A percentile compares a stretch with the other conserved stretches of the same genome.
Evolutionary conservation across 139 green algal genomes (phyloP).

Genomic region (Nannochloris sp.): DNA sequence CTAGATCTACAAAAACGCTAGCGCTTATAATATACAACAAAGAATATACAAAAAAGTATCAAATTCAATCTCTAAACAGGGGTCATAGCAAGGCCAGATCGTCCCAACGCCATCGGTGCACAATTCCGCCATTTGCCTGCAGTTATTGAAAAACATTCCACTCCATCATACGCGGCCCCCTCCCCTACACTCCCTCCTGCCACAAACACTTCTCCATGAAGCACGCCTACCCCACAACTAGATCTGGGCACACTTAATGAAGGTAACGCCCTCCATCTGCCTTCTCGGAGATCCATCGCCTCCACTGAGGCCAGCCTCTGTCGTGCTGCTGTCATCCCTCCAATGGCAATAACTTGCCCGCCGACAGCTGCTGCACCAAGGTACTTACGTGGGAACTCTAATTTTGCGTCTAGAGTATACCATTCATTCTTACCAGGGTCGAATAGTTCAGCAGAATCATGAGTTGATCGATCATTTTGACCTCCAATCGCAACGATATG

Average conservation of each 20-base stretch:
- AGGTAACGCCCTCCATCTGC: slow-evolving; percentile 40
- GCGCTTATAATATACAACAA: too few species aligned
- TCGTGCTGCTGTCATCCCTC: slow-evolving; percentile 42
- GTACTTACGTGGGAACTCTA: slow-evolving; percentile 64
- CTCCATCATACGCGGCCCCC: background rate
- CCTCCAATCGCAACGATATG: slow-evolving; percentile 55
- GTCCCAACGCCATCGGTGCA: background rate
- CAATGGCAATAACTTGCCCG: slow-evolving; percentile 50
- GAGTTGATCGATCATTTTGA: slow-evolving; percentile 29
- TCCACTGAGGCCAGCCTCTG: slow-evolving; percentile 36
- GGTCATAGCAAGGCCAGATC: too few species aligned
- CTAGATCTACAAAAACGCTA: too few species aligned
- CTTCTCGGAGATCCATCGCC: slow-evolving; percentile 57
- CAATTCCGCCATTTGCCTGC: background rate
- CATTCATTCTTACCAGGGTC: slow-evolving; percentile 28
- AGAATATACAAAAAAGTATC: too few species aligned
- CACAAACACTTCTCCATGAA: slow-evolving; percentile 45
- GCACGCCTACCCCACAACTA: slow-evolving; percentile 34
- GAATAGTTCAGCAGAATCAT: slow-evolving; percentile 37
- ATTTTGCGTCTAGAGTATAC: too few species aligned
- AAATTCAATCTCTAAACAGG: too few species aligned
- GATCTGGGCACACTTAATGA: slow-evolving; percentile 38
- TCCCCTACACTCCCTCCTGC: slow-evolving; percentile 36
- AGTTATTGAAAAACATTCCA: background rate
- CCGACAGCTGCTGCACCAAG: slow-evolving; percentile 17